Conservation (phyloP, 192 early-diverging fungal genomes). For the Spizellomyces sp. region DNA sequence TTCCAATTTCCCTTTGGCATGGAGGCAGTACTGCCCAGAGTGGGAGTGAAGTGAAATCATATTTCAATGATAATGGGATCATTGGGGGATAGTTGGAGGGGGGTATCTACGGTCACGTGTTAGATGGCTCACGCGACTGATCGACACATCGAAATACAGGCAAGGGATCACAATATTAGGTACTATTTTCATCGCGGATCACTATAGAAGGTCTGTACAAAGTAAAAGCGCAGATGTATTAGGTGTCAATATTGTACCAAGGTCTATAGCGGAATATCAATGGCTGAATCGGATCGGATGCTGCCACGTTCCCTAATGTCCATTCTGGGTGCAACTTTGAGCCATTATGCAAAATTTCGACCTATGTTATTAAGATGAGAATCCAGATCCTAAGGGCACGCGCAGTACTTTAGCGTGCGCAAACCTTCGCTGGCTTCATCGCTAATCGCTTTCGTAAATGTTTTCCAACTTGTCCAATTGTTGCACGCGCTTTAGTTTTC, state of each 20-base stretch:
- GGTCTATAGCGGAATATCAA: neutral
- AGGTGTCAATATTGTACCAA: neutral
- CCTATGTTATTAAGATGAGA: too few relatives aligned
- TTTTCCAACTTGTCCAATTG: constrained; percentile 1
- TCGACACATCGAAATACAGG: too few relatives aligned
- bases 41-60: constrained; percentile 87
- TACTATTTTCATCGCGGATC: too few relatives aligned
- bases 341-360: too few relatives aligned
- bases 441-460: neutral
- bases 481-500: neutral
- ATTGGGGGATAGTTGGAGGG: too few relatives aligned
- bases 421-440: neutral
- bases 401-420: too few relatives aligned
- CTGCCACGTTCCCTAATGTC: neutral
- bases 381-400: too few relatives aligned
- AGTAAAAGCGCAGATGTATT: too few relatives aligned
- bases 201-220: too few relatives aligned
- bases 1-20: constrained; percentile 85
- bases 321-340: neutral
- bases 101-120: too few relatives aligned
- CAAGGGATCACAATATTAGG: too few relatives aligned
- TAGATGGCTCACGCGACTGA: too few relatives aligned
- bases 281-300: neutral
- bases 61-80: neutral
- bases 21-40: constrained; percentile 94